Base-by-base conservation (phyloP, 805 yeast species). In the Saccharomycopsis sp. region DNA sequence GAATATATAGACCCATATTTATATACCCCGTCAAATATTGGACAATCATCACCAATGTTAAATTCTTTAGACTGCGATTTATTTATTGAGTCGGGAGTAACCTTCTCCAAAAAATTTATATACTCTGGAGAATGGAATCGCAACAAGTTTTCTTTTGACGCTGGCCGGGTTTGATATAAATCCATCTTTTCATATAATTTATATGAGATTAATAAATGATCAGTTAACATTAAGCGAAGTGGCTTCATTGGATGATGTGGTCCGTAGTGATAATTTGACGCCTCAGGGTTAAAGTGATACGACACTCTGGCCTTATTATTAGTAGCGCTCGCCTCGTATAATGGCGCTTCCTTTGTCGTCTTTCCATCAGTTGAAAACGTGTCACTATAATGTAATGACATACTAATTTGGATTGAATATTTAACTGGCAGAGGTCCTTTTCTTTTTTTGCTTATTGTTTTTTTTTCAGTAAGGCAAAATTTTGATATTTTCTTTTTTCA, bases 211-310 rank as follows among this genome's bases (percentile, higher is more conserved):
- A 90, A 90, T 50, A 90, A 67, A 60, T 89, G 96, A 64, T 90
- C 97, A 0, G 98, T 90, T 37, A 90, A 72, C 89, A 88, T 82
- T 51, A 93, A 68, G 53, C 98, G 68, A 62, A 89, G 86, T 13
- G 98, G 98, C 61, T 90, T 90, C 98, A 90, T 90, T n/a, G 98
- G 98, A 63, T 90, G 98, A 49, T 79, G 75, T 1, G 85, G 84
- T 14, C 98, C 98, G 61, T 85, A 89, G 57, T 89, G 96, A 62
- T 81, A 89, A 52, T 77, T 74, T 1, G 85, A 72, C 0, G 81
- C 94, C 43, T 81, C 77, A 21, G 88, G 85, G 61, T 88, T 88
- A 63, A 75, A 86, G 62, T 88, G 97, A 64, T 88, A 88, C 6
- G 95, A 85, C 1, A 88, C 96, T 56, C 75, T 65, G 2, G 81